These are phyloP conservation scores for Vicia sativa DNA, from an alignment of 306 rosid genomes.

Conservation along the genomic window DNA sequence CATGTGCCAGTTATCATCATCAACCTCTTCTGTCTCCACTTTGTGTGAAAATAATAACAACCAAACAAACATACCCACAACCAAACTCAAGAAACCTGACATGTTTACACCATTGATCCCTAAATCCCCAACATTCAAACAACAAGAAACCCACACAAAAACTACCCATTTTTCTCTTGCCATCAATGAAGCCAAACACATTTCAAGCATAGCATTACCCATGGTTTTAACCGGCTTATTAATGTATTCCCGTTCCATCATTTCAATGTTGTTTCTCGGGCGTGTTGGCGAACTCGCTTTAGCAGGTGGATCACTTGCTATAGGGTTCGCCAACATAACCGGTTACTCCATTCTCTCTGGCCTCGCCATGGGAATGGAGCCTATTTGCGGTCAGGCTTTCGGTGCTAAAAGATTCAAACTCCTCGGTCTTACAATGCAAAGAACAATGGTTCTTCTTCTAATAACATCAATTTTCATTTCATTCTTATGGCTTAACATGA, in stretches of 20 bases:
- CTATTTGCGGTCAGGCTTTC: conserved; percentile 91
- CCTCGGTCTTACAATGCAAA: conserved; percentile 68
- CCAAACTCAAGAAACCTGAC: conserved; percentile 42
- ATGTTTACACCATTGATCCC: conserved; percentile 48
- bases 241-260: conserved; percentile 80
- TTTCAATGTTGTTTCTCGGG: conserved; percentile 93
- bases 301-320: conserved; percentile 87
- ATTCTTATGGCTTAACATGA: conserved; percentile 71
- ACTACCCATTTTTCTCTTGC: conserved; percentile 40
- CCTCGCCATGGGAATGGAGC: conserved; percentile 94
- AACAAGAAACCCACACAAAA: conserved; percentile 8
- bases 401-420: conserved; percentile 87
- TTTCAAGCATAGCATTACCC: conserved; percentile 60
- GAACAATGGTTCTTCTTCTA: conserved; percentile 68
- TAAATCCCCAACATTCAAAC: conserved; percentile 45
- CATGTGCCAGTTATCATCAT: conserved; percentile 49
- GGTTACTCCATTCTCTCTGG: conserved; percentile 90
- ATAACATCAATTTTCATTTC: conserved; percentile 60
- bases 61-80: conserved; percentile 34
- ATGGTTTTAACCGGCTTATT: conserved; percentile 74
- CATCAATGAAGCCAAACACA: conserved; percentile 54
- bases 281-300: conserved; percentile 66
- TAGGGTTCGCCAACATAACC: conserved; percentile 89
- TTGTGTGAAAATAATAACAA: conserved; percentile 33
- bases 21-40: conserved; percentile 28